Conservation (phyloP, 2,329 filamentous ascomycete species). For the Paecilomyces sp. region DNA sequence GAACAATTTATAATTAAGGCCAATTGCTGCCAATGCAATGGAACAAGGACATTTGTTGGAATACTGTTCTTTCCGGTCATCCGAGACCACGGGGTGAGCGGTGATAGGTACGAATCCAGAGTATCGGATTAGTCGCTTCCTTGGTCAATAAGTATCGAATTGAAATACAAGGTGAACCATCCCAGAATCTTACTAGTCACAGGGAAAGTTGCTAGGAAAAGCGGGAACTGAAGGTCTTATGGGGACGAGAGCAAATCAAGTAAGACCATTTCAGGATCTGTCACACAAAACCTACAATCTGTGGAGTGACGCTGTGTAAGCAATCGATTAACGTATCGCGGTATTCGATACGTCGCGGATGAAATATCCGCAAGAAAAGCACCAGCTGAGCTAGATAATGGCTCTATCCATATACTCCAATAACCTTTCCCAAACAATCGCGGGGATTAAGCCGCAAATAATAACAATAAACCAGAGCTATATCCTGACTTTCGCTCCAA, state of each 20-base stretch:
- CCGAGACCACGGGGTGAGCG: background rate
- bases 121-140: background rate
- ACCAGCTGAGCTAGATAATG: background rate
- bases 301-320: background rate
- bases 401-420: conserved; percentile 3
- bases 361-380: background rate
- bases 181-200: background rate
- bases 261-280: background rate
- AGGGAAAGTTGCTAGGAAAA: background rate
- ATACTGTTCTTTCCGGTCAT: background rate
- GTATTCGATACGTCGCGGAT: background rate
- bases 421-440: conserved; percentile 1
- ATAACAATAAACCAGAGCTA: conserved; percentile 9
- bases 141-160: background rate
- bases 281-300: background rate
- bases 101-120: background rate
- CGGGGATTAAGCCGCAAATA: conserved; percentile 1
- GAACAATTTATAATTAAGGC: background rate
- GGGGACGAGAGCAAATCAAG: background rate
- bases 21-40: background rate
- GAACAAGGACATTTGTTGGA: background rate
- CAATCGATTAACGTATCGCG: background rate
- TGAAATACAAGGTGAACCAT: background rate
- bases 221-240: background rate
- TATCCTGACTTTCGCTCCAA: conserved; percentile 56